phyloP scores from a whole-genome alignment of 1,284 basidiomycete species.

The Leccinum solheimii region DNA sequence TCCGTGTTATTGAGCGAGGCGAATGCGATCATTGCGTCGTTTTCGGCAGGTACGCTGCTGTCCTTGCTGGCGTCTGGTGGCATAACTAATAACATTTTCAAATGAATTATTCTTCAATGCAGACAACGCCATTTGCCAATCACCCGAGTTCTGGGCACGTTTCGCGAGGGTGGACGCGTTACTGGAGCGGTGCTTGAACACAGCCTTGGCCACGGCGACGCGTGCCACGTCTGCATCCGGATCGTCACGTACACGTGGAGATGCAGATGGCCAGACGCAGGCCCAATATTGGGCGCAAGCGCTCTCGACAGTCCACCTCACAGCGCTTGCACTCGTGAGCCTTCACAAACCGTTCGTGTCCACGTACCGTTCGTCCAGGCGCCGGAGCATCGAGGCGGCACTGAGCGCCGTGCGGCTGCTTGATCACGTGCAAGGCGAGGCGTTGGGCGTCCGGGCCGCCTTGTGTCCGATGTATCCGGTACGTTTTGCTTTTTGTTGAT shows the following conservation, averaged over 20 bases:
- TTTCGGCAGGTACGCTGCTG: slow-evolving; percentile 26
- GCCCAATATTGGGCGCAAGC: slow-evolving; percentile 8
- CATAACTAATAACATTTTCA: not conserved
- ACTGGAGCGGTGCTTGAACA: slow-evolving; percentile 34
- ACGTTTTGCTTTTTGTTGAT: not conserved
- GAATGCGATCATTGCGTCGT: slow-evolving; percentile 27
- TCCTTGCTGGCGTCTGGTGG: not conserved
- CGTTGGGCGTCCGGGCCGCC: not conserved
- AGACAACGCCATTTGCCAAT: slow-evolving; percentile 25
- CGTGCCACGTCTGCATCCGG: slow-evolving; percentile 6
- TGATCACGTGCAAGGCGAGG: slow-evolving; percentile 9
- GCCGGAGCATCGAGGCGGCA: slow-evolving; percentile 31
- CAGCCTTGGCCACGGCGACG: slow-evolving; percentile 9
- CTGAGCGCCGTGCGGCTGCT: slow-evolving; percentile 18
- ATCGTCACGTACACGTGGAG: slow-evolving; percentile 19
- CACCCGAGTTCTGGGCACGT: slow-evolving; percentile 22
- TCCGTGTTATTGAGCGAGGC: slow-evolving; percentile 37
- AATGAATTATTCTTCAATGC: not conserved
- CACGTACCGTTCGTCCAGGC: slow-evolving; percentile 28
- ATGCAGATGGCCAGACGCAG: not conserved
- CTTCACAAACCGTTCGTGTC: slow-evolving; percentile 37
- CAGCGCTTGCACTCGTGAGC: slow-evolving; percentile 39
- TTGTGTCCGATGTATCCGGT: slow-evolving; percentile 24
- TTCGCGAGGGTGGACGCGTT: slow-evolving; percentile 38
- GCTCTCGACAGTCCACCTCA: slow-evolving; percentile 22